Percentiles rank a stretch among this genome's conserved stretches.
phyloP scores from a whole-genome alignment of 2,329 filamentous ascomycete species.

The Alternaria sp. region DNA sequence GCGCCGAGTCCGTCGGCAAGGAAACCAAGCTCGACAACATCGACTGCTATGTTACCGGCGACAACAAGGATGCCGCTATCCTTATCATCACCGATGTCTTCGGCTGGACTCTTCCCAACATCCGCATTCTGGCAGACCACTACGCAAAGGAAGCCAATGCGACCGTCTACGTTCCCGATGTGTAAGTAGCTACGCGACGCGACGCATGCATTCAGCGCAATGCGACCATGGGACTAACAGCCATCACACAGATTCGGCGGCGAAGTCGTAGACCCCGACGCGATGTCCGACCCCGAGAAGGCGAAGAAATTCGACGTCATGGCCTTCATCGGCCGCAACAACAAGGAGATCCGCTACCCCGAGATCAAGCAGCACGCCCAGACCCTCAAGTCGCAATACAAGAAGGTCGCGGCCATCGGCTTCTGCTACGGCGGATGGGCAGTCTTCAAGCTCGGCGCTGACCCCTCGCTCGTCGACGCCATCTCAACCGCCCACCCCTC shows the following conservation, averaged over 20 bases:
- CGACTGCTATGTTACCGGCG: slow-evolving; percentile 52
- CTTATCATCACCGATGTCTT: slow-evolving; percentile 56
- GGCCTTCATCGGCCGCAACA: slow-evolving; percentile 49
- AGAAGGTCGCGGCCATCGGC: slow-evolving; percentile 55
- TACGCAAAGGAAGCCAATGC: slow-evolving; percentile 55
- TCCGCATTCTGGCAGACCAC: slow-evolving; percentile 55
- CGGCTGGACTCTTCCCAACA: slow-evolving; percentile 56
- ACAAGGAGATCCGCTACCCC: slow-evolving; percentile 47
- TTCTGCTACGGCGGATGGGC: slow-evolving; percentile 58
- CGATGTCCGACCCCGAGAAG: slow-evolving; percentile 34
- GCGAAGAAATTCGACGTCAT: slow-evolving; percentile 48
- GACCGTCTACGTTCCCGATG: slow-evolving; percentile 55
- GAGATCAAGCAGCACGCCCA: slow-evolving; percentile 47
- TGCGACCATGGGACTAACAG: neutral
- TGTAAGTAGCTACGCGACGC: slow-evolving; percentile 33
- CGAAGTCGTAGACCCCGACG: slow-evolving; percentile 37
- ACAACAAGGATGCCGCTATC: slow-evolving; percentile 54
- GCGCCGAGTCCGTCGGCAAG: slow-evolving; percentile 46
- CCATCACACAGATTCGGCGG: slow-evolving; percentile 34
- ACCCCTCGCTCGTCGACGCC: slow-evolving; percentile 40
- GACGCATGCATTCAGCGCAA: too few relatives aligned
- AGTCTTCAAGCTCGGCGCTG: slow-evolving; percentile 38
- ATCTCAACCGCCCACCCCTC: slow-evolving; percentile 40
- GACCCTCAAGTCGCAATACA: slow-evolving; percentile 43
- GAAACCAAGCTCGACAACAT: slow-evolving; percentile 47